Evolutionary conservation across 1,284 basidiomycete genomes (phyloP).

Genomic region (Rhizoctonia solani): DNA sequence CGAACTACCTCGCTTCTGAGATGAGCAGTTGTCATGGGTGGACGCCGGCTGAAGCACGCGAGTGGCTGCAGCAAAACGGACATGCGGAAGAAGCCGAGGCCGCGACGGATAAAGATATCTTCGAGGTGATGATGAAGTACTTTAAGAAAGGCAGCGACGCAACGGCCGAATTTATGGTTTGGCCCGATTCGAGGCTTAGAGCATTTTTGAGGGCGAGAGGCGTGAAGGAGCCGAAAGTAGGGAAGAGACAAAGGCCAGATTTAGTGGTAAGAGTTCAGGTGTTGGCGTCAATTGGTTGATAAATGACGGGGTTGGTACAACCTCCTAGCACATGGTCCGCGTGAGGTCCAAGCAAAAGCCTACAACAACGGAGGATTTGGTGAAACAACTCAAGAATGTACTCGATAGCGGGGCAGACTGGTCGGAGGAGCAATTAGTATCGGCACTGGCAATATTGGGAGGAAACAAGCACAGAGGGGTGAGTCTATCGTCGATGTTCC

Average conservation of each 20-base stretch:
- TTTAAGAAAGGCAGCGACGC: constrained; percentile 5
- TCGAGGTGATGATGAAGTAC: constrained; percentile 12
- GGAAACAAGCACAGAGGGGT: constrained; percentile 18
- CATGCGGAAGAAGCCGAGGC: constrained; percentile 5
- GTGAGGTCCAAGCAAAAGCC: constrained; percentile 7
- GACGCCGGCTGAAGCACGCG: not conserved
- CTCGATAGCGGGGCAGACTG: constrained; percentile 11
- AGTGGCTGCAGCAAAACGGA: constrained; percentile 7
- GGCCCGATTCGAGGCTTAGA: not conserved
- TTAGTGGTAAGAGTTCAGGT: not conserved
- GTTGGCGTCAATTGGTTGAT: not conserved
- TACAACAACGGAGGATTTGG: not conserved
- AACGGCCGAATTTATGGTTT: constrained; percentile 9
- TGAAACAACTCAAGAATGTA: constrained; percentile 4
- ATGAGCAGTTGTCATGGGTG: constrained; percentile 21
- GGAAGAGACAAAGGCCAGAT: not conserved
- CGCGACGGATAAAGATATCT: not conserved
- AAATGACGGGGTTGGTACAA: not conserved
- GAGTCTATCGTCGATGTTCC: not conserved
- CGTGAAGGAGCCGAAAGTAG: constrained; percentile 7
- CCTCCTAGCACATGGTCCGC: constrained; percentile 4
- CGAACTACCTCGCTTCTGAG: not conserved
- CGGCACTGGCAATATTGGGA: constrained; percentile 14
- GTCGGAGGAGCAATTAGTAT: constrained; percentile 18
- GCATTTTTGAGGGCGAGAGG: constrained; percentile 4